These are phyloP conservation scores for Linnemannia elongata DNA, from an alignment of 192 early-diverging fungal species.

Conservation along the genomic window DNA sequence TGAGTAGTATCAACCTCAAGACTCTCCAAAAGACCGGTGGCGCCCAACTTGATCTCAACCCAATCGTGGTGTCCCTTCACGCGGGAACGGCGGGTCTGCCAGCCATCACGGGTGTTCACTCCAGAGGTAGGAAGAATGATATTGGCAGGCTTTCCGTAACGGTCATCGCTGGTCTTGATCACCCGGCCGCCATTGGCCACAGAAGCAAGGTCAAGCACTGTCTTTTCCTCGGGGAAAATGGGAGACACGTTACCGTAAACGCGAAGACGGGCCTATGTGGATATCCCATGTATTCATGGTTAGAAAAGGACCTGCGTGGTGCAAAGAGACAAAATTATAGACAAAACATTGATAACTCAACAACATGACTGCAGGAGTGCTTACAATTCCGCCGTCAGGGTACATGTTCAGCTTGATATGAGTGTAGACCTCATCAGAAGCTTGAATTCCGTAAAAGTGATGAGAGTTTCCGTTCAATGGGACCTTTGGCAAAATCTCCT, in stretches of 20 bases:
- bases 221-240: slow-evolving; percentile 61
- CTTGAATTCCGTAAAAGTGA: slow-evolving; percentile 73
- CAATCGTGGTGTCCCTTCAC: slow-evolving; percentile 83
- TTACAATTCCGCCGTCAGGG: slow-evolving; percentile 85
- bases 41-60: slow-evolving; percentile 84
- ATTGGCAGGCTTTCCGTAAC: slow-evolving; percentile 85
- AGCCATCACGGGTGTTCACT: slow-evolving; percentile 89
- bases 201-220: slow-evolving; percentile 74
- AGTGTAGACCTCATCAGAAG: slow-evolving; percentile 67
- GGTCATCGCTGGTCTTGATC: slow-evolving; percentile 81
- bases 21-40: slow-evolving; percentile 74
- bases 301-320: slow-evolving; percentile 42
- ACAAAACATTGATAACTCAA: neutral
- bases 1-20: slow-evolving; percentile 88
- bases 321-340: neutral
- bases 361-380: slow-evolving; percentile 38
- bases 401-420: slow-evolving; percentile 83
- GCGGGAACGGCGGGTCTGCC: slow-evolving; percentile 91
- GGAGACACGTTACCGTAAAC: slow-evolving; percentile 82
- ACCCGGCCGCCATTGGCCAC: slow-evolving; percentile 76
- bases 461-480: slow-evolving; percentile 79
- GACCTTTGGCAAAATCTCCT: slow-evolving; percentile 77
- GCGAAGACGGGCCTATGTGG: slow-evolving; percentile 76
- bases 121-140: slow-evolving; percentile 84
- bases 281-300: slow-evolving; percentile 61